Conservation (phyloP, 257 asterid genomes). For the Solanum etuberosum region DNA sequence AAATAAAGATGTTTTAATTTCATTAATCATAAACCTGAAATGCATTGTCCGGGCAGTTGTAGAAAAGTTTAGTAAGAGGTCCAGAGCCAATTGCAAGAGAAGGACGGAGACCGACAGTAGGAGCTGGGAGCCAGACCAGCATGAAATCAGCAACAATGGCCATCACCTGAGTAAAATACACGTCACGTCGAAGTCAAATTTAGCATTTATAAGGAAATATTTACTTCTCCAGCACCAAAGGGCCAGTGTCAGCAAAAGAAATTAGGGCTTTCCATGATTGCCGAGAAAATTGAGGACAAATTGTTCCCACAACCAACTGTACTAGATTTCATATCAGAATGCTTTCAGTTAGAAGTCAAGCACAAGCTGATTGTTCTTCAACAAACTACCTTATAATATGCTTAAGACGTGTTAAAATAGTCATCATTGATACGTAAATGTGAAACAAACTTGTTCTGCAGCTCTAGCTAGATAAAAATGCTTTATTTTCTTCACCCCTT, state of each 20-base stretch:
- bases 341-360: not conserved
- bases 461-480: not conserved
- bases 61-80: slow-evolving; percentile 60
- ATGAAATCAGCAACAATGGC: slow-evolving; percentile 96
- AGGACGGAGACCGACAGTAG: slow-evolving; percentile 79
- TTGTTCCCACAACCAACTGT: not conserved
- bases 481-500: not conserved
- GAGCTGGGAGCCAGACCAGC: slow-evolving; percentile 99
- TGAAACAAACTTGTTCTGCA: not conserved
- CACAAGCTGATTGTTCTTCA: not conserved
- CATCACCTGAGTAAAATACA: slow-evolving; percentile 50
- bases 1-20: not conserved
- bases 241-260: not conserved
- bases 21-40: slow-evolving; percentile 53
- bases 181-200: not conserved
- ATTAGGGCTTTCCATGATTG: not conserved
- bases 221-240: not conserved
- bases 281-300: not conserved
- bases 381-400: not conserved
- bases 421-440: not conserved
- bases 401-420: not conserved
- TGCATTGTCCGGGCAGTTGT: slow-evolving; percentile 91
- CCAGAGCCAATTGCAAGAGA: slow-evolving; percentile 56
- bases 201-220: not conserved
- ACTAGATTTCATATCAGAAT: not conserved